Base-by-base conservation (phyloP, 1,284 basidiomycete species). In the Rhodotorula mucilaginosa region DNA sequence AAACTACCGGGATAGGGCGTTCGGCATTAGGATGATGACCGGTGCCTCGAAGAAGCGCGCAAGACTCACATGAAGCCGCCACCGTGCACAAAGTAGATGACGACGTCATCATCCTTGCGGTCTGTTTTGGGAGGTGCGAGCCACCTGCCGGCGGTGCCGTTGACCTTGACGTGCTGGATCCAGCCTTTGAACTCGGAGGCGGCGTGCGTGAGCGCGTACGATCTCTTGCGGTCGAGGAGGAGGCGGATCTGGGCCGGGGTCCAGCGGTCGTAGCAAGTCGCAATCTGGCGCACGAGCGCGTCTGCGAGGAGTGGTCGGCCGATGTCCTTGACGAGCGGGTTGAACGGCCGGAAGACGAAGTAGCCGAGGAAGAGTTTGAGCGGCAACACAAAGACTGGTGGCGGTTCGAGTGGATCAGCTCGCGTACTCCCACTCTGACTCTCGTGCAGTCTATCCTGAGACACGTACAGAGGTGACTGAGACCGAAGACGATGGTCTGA, bases 21-120 rank as follows among this genome's bases (percentile, higher is more conserved):
- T 5, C 10, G 16, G 16, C 8, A 29, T 47, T n/a, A 13, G 3
- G 21, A 23, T 26, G 26, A 16, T 10, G 47, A 34, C 15, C 21
- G 34, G 6, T 34, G 34, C 34, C 34, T 34, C 34, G 34, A 2
- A 34, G 34, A 34, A 26, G 19, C 18, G 26, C 10, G 26, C 3
- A 16, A 23, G 6, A 29, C 69, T 29, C 19, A 70, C 69, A 60
- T 59, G 61, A 69, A 68, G 12, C 61, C 72, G 18, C 72, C 72
- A 13, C 72, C 72, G n/a, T 73, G 71, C 3, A 75, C 47, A 58
- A 61, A 69, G 58, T 63, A 71, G 26, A 75, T 21, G 19, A 73
- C 67, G 26, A 73, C 56, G 21, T 73, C 71, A 31, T 71, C 69
- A 5, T 64, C 54, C 21, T 16, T 46, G 46, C 67, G 54, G 18